These are phyloP conservation scores for Zygotorulaspora danielsina DNA, from an alignment of 805 yeast species.

Conservation along the genomic window DNA sequence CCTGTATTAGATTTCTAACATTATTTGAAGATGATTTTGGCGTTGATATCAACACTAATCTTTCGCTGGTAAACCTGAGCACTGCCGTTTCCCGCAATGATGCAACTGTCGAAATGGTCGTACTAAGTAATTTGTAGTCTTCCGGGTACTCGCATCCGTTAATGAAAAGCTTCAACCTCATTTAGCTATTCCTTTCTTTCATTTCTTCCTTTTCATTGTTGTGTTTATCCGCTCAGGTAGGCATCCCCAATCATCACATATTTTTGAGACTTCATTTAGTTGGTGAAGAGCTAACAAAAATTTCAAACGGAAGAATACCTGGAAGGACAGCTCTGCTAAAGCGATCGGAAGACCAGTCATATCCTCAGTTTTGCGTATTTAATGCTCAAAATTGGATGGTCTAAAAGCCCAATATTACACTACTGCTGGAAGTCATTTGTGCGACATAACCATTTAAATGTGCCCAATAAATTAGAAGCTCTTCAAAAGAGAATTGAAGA, in stretches of 20 bases:
- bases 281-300: too few relatives aligned
- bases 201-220: not conserved
- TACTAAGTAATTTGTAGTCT: slow-evolving; percentile 32
- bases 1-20: slow-evolving; percentile 19
- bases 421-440: not conserved
- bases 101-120: slow-evolving; percentile 32
- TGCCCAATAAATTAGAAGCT: slow-evolving; percentile 8
- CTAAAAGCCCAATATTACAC: not conserved
- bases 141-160: slow-evolving; percentile 31
- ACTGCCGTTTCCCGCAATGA: slow-evolving; percentile 33
- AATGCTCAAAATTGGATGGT: too few relatives aligned
- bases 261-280: too few relatives aligned
- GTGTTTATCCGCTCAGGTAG: not conserved
- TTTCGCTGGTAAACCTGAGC: slow-evolving; percentile 32
- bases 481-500: slow-evolving; percentile 58
- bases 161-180: slow-evolving; percentile 31
- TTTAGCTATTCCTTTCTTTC: slow-evolving; percentile 3
- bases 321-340: too few relatives aligned
- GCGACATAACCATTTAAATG: slow-evolving; percentile 15
- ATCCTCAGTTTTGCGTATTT: too few relatives aligned
- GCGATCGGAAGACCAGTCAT: too few relatives aligned
- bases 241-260: too few relatives aligned
- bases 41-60: slow-evolving; percentile 31
- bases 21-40: slow-evolving; percentile 20
- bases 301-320: too few relatives aligned